Conservation (phyloP, 2,329 filamentous ascomycete species). For the Aspergillus pseudotamarii region DNA sequence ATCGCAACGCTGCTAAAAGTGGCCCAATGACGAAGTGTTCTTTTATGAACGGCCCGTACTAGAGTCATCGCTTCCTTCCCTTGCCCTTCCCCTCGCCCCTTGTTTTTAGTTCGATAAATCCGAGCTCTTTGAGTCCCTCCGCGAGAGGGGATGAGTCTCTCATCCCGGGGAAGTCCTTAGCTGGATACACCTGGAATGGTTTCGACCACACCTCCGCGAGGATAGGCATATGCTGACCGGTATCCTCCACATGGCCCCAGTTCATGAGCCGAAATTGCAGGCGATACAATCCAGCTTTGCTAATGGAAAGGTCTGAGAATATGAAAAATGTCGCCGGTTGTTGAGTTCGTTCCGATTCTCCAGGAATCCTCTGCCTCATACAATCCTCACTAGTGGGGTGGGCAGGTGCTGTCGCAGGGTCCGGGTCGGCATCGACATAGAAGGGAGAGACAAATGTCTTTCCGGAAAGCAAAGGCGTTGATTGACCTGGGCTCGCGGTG, state of each 20-base stretch:
- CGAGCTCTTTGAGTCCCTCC: slow-evolving; percentile 43
- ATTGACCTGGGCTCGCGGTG: slow-evolving; percentile 21
- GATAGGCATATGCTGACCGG: slow-evolving; percentile 40
- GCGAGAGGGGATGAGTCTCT: slow-evolving; percentile 42
- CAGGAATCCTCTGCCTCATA: slow-evolving; percentile 9
- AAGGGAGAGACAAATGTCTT: slow-evolving; percentile 48
- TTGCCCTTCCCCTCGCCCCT: slow-evolving; percentile 40
- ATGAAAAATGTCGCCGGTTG: slow-evolving; percentile 50
- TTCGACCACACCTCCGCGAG: slow-evolving; percentile 45
- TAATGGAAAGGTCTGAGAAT: slow-evolving; percentile 51
- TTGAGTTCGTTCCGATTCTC: slow-evolving; percentile 4
- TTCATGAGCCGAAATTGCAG: slow-evolving; percentile 52
- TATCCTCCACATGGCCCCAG: slow-evolving; percentile 38
- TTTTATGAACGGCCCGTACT: neutral
- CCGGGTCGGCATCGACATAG: slow-evolving; percentile 46
- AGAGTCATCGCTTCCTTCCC: slow-evolving; percentile 27
- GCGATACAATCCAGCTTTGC: slow-evolving; percentile 48
- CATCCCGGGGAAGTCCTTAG: slow-evolving; percentile 51
- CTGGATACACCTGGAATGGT: slow-evolving; percentile 45
- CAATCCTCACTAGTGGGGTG: slow-evolving; percentile 34
- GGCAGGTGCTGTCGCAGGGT: slow-evolving; percentile 43
- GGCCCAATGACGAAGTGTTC: neutral
- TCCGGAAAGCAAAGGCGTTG: slow-evolving; percentile 39
- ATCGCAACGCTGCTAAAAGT: neutral
- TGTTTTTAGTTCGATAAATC: slow-evolving; percentile 45